A percentile compares a stretch with the other conserved stretches of the same genome.
These are phyloP conservation scores for Syzygium jambos DNA, from an alignment of 345 rosid genomes.

Conservation along the genomic window DNA sequence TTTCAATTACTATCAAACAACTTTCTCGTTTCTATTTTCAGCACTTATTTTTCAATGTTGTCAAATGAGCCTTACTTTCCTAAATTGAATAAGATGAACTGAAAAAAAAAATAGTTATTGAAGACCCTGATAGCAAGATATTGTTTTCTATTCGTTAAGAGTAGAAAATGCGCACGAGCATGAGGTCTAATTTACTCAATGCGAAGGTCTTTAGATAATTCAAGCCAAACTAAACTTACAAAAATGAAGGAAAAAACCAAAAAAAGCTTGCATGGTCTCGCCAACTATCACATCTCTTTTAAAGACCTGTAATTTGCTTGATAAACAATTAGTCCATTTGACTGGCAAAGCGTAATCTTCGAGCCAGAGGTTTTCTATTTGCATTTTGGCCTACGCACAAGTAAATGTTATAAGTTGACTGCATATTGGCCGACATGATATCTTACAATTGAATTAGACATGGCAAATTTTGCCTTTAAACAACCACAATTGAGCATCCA, in stretches of 20 bases:
- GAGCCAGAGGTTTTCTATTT: not conserved
- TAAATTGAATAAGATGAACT: no score
- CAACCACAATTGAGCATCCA: no score
- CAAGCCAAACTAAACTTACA: not conserved
- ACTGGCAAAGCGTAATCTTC: not conserved
- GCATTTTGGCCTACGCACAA: not conserved
- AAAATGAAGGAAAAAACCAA: no score
- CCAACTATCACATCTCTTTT: no score
- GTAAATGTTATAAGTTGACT: no score
- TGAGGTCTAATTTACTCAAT: no score
- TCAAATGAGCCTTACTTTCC: not conserved
- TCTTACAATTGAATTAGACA: no score
- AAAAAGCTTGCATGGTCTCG: no score
- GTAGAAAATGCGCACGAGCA: rapidly evolving
- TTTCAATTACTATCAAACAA: not conserved
- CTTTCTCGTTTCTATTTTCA: not conserved
- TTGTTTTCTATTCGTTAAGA: not conserved
- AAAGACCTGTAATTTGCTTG: not conserved
- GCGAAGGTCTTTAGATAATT: no score
- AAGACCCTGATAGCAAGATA: rapidly evolving
- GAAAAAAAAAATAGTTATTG: not conserved
- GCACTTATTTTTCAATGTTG: no score
- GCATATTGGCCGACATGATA: no score
- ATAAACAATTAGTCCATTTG: not conserved
- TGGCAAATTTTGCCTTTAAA: no score